phyloP scores from a whole-genome alignment of 352 stramenopile genomes.

The Phytophthora crassamura region DNA sequence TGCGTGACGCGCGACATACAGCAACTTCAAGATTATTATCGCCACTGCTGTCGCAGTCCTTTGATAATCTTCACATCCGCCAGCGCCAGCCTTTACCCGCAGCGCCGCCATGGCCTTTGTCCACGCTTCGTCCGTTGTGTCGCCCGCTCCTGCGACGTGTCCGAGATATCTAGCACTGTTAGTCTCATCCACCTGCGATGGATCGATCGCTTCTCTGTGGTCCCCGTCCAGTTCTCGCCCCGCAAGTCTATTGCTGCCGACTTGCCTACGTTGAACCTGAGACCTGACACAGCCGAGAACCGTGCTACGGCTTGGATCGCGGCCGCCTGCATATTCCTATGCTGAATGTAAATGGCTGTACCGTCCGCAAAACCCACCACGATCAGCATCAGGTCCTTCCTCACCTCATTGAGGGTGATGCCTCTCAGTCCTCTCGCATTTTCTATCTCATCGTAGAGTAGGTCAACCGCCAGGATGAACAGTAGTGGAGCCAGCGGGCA shows the following conservation, averaged over 20 bases:
- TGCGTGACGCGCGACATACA: conserved; percentile 7
- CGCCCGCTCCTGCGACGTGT: not conserved
- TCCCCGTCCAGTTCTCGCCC: too few species aligned
- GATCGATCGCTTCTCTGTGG: too few species aligned
- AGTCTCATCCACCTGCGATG: not conserved
- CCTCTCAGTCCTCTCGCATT: not conserved
- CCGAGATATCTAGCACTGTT: not conserved
- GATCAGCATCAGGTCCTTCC: not conserved
- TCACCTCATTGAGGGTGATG: not conserved
- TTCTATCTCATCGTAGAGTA: conserved; percentile 5
- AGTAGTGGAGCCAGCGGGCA: conserved; percentile 4
- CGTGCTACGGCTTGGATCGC: not conserved
- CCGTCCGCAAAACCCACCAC: conserved; percentile 10
- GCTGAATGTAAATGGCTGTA: conserved; percentile 2
- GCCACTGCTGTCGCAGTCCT: not conserved
- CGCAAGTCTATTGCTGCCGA: conserved; percentile 1
- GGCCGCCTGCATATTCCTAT: not conserved
- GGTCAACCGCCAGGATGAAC: conserved; percentile 5
- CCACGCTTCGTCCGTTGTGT: not conserved
- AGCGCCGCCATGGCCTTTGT: not conserved
- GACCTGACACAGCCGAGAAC: not conserved
- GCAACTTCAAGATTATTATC: not conserved
- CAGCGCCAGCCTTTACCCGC: not conserved
- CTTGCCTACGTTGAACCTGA: conserved; percentile 2
- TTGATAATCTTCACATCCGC: conserved; percentile 1